Evolutionary conservation across 2,329 filamentous ascomycete species (phyloP).

Genomic region (Trichophyton mentagrophytes): DNA sequence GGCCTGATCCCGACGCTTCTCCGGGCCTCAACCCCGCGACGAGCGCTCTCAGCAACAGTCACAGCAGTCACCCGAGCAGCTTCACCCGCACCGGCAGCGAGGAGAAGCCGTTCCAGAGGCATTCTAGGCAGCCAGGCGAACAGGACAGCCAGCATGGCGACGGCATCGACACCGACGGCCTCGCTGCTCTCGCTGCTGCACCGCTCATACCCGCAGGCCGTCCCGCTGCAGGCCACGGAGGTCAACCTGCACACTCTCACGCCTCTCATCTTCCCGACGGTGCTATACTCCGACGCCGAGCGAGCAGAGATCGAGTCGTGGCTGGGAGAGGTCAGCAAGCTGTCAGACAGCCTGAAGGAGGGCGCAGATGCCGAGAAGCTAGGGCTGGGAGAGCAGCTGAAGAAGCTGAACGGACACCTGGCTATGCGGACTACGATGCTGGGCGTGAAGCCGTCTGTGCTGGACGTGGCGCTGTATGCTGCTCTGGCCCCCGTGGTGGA

Average conservation of each 20-base stretch:
- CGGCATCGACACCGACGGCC: slow-evolving; percentile 28
- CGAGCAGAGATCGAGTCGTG: slow-evolving; percentile 81
- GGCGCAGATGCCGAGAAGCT: slow-evolving; percentile 32
- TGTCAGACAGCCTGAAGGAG: slow-evolving; percentile 47
- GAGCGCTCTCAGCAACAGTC: background rate
- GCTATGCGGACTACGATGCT: slow-evolving; percentile 79
- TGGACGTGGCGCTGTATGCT: slow-evolving; percentile 73
- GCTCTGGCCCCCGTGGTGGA: slow-evolving; percentile 63
- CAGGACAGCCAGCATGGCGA: slow-evolving; percentile 17
- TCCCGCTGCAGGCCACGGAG: slow-evolving; percentile 31
- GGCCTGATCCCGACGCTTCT: slow-evolving; percentile 9
- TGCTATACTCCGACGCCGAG: slow-evolving; percentile 64
- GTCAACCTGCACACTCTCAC: slow-evolving; percentile 35
- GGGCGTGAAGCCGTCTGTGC: slow-evolving; percentile 76
- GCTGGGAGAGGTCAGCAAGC: slow-evolving; percentile 62
- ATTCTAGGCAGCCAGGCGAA: background rate
- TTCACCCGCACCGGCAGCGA: background rate
- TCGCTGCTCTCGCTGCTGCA: slow-evolving; percentile 35
- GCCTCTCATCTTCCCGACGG: slow-evolving; percentile 53
- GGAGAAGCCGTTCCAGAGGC: background rate
- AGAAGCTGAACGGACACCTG: slow-evolving; percentile 73
- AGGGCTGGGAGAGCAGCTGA: slow-evolving; percentile 52
- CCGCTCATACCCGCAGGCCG: slow-evolving; percentile 30
- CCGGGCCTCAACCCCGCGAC: slow-evolving; percentile 16
- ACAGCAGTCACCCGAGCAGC: background rate